Evolutionary conservation across 768 basidiomycete genomes (phyloP).

Genomic region (Lepiota venenata): DNA sequence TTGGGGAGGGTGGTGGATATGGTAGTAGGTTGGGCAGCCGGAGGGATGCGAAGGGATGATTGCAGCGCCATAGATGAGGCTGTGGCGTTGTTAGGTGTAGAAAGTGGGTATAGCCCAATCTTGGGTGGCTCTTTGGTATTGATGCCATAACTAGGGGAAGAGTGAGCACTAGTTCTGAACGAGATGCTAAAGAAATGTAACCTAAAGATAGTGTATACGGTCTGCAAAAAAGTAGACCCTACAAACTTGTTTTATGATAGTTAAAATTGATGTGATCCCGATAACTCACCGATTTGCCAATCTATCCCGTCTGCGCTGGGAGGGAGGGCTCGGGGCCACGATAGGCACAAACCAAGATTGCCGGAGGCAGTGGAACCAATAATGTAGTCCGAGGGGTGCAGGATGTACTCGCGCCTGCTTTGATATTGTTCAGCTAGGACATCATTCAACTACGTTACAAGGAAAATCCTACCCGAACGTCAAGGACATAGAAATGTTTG

Average conservation of each 20-base stretch:
- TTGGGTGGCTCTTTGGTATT: conserved; percentile 69
- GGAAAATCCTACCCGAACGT: conserved; percentile 56
- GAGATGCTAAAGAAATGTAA: conserved; percentile 21
- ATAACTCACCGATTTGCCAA: conserved; percentile 70
- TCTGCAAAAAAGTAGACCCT: conserved; percentile 68
- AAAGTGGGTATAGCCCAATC: conserved; percentile 69
- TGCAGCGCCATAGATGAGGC: conserved; percentile 22
- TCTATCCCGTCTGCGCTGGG: conserved; percentile 75
- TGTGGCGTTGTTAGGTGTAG: conserved; percentile 33
- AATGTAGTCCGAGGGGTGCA: conserved; percentile 75
- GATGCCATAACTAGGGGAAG: conserved; percentile 65
- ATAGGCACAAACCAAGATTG: conserved; percentile 63
- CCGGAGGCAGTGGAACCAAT: conserved; percentile 67
- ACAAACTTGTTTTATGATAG: not conserved
- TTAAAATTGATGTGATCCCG: not conserved
- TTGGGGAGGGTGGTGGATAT: conserved; percentile 71
- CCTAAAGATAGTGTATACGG: conserved; percentile 81
- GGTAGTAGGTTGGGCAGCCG: conserved; percentile 42
- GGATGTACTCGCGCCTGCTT: conserved; percentile 46
- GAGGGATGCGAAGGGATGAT: not conserved
- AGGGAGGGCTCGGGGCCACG: conserved; percentile 68
- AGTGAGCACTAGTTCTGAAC: conserved; percentile 3
- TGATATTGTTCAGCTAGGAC: conserved; percentile 17
- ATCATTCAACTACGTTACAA: not conserved
- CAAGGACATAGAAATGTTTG: conserved; percentile 54